phyloP scores from a whole-genome alignment of 805 yeast genomes.

The Saccharomycopsis lassenensis region DNA sequence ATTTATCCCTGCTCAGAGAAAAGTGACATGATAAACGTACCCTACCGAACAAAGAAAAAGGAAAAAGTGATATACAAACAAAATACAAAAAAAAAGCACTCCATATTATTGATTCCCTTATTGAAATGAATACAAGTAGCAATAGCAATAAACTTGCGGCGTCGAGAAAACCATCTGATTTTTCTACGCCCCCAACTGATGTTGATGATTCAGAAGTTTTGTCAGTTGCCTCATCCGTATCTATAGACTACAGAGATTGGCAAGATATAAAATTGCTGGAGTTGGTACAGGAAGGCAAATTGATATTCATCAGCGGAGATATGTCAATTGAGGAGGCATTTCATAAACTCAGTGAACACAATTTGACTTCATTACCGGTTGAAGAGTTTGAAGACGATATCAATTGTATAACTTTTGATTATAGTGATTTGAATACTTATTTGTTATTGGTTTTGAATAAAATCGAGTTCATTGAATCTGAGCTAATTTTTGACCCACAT shows the following conservation, averaged over 20 bases:
- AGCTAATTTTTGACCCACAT: slow-evolving; percentile 22
- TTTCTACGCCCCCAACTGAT: no score
- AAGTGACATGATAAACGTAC: no score
- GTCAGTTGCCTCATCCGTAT: slow-evolving; percentile 8
- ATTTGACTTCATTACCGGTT: slow-evolving; percentile 82
- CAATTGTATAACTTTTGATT: slow-evolving; percentile 80
- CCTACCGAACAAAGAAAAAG: no score
- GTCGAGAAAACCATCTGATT: slow-evolving; percentile 60
- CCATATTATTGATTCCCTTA: no score
- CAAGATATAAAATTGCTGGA: slow-evolving; percentile 59
- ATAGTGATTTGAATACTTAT: slow-evolving; percentile 82
- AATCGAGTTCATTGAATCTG: slow-evolving; percentile 28
- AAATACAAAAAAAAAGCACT: no score
- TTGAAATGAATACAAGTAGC: slow-evolving; percentile 43
- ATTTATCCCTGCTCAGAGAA: no score
- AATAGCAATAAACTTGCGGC: slow-evolving; percentile 66
- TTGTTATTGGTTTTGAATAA: slow-evolving; percentile 76
- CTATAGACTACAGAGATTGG: slow-evolving; percentile 68
- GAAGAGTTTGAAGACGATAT: slow-evolving; percentile 42
- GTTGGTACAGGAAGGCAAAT: slow-evolving; percentile 66
- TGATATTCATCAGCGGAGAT: slow-evolving; percentile 55
- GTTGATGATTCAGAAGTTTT: no score
- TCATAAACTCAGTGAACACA: slow-evolving; percentile 58
- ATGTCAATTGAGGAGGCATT: slow-evolving; percentile 82
- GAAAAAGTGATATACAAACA: no score